These are phyloP conservation scores for Delphinella strobiligena DNA, from an alignment of 2,329 filamentous ascomycete species.

Conservation along the genomic window DNA sequence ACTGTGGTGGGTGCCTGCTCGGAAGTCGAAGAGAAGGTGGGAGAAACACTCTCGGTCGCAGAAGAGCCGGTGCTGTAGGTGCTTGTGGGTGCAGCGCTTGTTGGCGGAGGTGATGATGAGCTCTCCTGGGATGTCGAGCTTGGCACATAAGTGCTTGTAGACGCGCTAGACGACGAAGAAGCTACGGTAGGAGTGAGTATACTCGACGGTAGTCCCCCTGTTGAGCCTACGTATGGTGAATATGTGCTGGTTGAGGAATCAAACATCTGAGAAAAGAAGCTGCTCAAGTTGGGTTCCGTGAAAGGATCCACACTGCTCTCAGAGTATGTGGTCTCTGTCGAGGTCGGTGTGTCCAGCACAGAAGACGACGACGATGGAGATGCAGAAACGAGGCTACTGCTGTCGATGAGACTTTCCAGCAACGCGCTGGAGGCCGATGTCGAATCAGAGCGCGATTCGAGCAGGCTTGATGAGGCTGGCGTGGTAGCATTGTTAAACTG, in stretches of 20 bases:
- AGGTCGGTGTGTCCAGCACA: conserved; percentile 9
- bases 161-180: background rate
- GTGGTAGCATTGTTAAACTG: conserved; percentile 22
- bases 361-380: conserved; percentile 3
- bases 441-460: conserved; percentile 1
- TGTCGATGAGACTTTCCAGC: background rate
- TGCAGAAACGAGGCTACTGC: background rate
- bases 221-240: background rate
- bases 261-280: background rate
- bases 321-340: conserved; percentile 6
- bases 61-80: conserved; percentile 1
- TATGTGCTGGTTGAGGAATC: background rate
- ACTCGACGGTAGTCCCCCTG: background rate
- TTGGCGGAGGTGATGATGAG: background rate
- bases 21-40: background rate
- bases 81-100: background rate
- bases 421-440: background rate
- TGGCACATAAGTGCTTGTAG: background rate
- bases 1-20: background rate
- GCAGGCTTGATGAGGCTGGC: conserved; percentile 1
- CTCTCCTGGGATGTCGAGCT: background rate
- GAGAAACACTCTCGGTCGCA: conserved; percentile 1
- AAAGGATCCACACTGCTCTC: too few species aligned
- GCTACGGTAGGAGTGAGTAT: background rate
- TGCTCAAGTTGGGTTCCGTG: conserved; percentile 2